phyloP scores from a whole-genome alignment of 495 filamentous ascomycete genomes.

The Parmelia sp. region DNA sequence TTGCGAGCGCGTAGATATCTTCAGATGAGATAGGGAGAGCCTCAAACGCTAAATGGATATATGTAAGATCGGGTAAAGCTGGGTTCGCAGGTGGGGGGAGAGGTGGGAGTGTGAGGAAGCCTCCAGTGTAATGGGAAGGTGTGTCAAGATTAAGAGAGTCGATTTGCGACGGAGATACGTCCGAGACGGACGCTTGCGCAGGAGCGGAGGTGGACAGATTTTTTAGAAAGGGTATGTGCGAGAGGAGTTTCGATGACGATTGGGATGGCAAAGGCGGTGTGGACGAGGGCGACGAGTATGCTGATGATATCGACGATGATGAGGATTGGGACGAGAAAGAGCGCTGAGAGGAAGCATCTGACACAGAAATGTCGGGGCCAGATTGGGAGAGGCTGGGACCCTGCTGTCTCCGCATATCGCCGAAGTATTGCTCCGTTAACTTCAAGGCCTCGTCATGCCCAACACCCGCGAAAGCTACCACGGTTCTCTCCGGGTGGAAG shows the following conservation, averaged over 20 bases:
- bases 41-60: constrained; percentile 95
- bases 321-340: constrained; percentile 25
- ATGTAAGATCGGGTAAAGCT: constrained; percentile 72
- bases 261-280: constrained; percentile 38
- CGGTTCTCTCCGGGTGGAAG: constrained; percentile 82
- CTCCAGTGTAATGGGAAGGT: constrained; percentile 86
- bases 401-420: constrained; percentile 64
- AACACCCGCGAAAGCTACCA: constrained; percentile 92
- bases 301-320: constrained; percentile 38
- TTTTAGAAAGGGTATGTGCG: constrained; percentile 89
- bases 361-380: constrained; percentile 38
- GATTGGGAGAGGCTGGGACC: constrained; percentile 49
- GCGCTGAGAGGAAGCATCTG: constrained; percentile 26
- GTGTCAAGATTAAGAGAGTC: constrained; percentile 50
- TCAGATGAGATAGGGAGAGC: constrained; percentile 81
- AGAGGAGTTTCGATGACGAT: constrained; percentile 58
- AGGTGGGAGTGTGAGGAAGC: constrained; percentile 76
- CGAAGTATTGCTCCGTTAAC: constrained; percentile 79
- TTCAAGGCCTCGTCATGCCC: constrained; percentile 72
- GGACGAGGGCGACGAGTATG: constrained; percentile 35
- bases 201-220: constrained; percentile 71
- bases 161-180: constrained; percentile 38
- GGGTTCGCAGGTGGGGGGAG: constrained; percentile 71
- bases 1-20: constrained; percentile 94
- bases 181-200: constrained; percentile 50